Conservation (phyloP, 352 stramenopile genomes). For the Globisporangium barbulae region DNA sequence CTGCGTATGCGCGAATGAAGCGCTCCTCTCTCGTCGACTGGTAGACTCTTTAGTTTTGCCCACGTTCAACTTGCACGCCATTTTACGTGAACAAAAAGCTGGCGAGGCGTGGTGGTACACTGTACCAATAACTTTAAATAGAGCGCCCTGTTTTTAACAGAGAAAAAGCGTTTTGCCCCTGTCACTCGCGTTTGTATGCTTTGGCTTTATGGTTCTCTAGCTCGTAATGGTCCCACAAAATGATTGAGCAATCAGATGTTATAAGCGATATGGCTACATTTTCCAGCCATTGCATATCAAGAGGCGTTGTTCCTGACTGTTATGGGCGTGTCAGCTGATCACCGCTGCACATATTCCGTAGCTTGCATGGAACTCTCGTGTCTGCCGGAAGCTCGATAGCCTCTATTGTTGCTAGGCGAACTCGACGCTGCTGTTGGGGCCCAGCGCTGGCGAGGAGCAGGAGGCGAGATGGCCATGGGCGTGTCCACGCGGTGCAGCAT, state of each 20-base stretch:
- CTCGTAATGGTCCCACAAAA: too few relatives aligned
- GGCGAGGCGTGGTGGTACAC: slow-evolving; percentile 10
- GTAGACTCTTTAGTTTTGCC: background rate
- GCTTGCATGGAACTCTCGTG: background rate
- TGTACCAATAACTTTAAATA: slow-evolving; percentile 16
- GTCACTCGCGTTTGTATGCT: too few relatives aligned
- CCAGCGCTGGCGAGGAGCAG: background rate
- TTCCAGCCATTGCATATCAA: background rate
- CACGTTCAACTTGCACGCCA: slow-evolving; percentile 14
- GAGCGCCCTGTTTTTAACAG: too few relatives aligned
- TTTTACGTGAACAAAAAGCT: slow-evolving; percentile 38
- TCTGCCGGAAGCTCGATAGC: background rate
- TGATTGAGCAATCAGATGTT: slow-evolving; percentile 1
- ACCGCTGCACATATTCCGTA: background rate
- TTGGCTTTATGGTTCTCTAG: too few relatives aligned
- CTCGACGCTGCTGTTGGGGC: background rate
- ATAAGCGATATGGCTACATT: slow-evolving; percentile 3
- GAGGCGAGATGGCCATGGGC: background rate
- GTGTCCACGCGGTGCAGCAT: slow-evolving; percentile 36
- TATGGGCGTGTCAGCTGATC: background rate
- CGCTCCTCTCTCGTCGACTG: background rate
- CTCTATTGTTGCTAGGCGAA: background rate
- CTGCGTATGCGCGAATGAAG: slow-evolving; percentile 1
- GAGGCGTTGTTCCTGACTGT: background rate
- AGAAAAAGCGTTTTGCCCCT: too few relatives aligned